phyloP scores from a whole-genome alignment of 768 basidiomycete species.

The Pulveroboletus sp. region DNA sequence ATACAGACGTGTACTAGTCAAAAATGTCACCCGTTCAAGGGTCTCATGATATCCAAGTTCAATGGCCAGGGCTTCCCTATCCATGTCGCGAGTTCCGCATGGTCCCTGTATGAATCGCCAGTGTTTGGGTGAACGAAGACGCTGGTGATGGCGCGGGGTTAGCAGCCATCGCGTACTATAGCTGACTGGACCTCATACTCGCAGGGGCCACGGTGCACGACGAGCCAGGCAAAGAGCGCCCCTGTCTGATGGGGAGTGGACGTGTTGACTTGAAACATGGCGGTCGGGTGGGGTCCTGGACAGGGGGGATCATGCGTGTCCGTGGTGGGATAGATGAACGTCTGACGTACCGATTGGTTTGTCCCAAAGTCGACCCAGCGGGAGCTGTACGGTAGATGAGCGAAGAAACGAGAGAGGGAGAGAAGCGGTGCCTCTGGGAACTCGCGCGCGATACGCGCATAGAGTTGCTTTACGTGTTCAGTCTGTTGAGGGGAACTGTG shows the following conservation, averaged over 20 bases:
- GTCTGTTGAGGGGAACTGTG: conserved; percentile 38
- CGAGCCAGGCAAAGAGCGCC: conserved; percentile 62
- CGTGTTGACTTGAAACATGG: conserved; percentile 71
- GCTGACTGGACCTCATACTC: conserved; percentile 46
- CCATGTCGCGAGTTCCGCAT: conserved; percentile 61
- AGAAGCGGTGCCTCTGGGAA: conserved; percentile 56
- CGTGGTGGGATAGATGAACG: not conserved
- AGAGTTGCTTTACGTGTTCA: conserved; percentile 49
- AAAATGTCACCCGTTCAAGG: conserved; percentile 9
- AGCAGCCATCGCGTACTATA: not conserved
- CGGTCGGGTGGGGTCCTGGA: conserved; percentile 60
- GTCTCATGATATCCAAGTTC: conserved; percentile 36
- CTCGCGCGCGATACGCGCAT: conserved; percentile 55
- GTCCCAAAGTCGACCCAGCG: conserved; percentile 60
- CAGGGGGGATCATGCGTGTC: not conserved
- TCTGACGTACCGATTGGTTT: conserved; percentile 49
- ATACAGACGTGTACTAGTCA: not conserved
- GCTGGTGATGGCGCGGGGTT: conserved; percentile 28
- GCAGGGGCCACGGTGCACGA: conserved; percentile 63
- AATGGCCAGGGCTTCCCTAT: conserved; percentile 62
- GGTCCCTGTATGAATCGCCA: conserved; percentile 48
- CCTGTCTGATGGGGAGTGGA: conserved; percentile 66
- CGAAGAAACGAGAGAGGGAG: not conserved
- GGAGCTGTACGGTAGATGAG: conserved; percentile 37
- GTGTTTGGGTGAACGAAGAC: conserved; percentile 74